Conservation (phyloP, 2,329 filamentous ascomycete genomes). For the Pseudogymnoascus sp. region DNA sequence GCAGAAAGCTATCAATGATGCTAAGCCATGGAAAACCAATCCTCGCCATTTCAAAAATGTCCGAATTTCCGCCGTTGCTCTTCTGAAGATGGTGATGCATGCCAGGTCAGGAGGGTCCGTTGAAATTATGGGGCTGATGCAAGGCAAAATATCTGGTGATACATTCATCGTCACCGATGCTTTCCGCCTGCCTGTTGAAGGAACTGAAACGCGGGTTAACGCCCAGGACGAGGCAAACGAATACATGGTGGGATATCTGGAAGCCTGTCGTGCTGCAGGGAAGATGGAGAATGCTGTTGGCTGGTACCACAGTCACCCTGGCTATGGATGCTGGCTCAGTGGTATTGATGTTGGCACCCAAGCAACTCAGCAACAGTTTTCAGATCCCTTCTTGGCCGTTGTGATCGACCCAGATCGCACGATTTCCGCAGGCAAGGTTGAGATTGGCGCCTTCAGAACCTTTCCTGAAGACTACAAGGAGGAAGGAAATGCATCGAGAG, state of each 20-base stretch:
- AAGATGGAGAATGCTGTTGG: conserved; percentile 87
- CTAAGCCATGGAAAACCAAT: conserved; percentile 69
- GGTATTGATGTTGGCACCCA: conserved; percentile 94
- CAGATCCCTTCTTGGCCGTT: conserved; percentile 88
- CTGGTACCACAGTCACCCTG: conserved; percentile 97
- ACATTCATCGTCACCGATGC: conserved; percentile 90
- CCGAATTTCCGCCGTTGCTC: conserved; percentile 84
- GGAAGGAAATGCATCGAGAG: conserved; percentile 37
- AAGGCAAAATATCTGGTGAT: conserved; percentile 81
- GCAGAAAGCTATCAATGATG: conserved; percentile 58
- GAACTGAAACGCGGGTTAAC: conserved; percentile 97
- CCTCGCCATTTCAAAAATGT: conserved; percentile 88
- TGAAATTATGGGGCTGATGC: conserved; percentile 98
- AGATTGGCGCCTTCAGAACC: conserved; percentile 94
- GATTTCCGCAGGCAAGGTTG: conserved; percentile 84
- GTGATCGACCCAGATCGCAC: conserved; percentile 96
- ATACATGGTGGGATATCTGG: conserved; percentile 85
- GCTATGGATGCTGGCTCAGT: conserved; percentile 95
- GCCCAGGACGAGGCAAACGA: conserved; percentile 94
- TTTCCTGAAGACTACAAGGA: conserved; percentile 70
- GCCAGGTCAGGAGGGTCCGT: conserved; percentile 87
- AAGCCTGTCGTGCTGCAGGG: conserved; percentile 67
- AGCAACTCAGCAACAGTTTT: conserved; percentile 72
- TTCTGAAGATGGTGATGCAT: conserved; percentile 99
- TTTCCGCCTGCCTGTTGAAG: conserved; percentile 88